These are phyloP conservation scores for Suillus fuscotomentosus DNA, from an alignment of 768 basidiomycete species.

Conservation along the genomic window DNA sequence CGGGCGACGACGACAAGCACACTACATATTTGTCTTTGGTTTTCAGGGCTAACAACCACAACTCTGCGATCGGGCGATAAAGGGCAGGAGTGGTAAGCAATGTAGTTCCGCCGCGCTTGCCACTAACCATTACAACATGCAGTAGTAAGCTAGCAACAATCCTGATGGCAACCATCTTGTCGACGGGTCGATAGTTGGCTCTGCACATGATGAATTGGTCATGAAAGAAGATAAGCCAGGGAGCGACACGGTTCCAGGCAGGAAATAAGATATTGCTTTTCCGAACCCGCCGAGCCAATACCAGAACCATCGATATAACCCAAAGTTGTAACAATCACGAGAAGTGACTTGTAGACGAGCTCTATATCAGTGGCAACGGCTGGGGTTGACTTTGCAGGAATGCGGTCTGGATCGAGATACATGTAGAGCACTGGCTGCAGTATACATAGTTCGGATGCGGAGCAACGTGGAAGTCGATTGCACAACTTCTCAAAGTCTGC, in stretches of 20 bases:
- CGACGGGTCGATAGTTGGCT: neutral
- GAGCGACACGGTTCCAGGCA: neutral
- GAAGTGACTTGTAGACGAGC: neutral
- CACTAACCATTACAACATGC: rapidly evolving
- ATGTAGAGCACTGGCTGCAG: neutral
- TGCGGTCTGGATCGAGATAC: neutral
- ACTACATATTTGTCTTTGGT: neutral
- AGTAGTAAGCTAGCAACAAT: neutral
- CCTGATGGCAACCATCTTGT: neutral
- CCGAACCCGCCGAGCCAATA: too few species aligned
- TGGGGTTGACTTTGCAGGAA: neutral
- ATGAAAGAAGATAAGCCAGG: neutral
- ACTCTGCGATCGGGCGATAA: neutral
- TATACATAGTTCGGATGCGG: neutral
- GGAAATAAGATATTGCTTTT: neutral
- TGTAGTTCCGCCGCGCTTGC: neutral
- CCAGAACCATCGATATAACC: too few species aligned
- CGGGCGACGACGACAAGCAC: too few species aligned
- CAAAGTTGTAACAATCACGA: neutral
- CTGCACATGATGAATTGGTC: neutral
- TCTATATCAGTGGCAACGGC: neutral
- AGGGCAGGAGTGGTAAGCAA: neutral
- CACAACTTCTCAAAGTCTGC: neutral
- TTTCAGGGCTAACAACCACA: neutral
- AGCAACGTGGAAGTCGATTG: neutral